These are phyloP conservation scores for Patellaria atrata DNA, from an alignment of 495 filamentous ascomycete species.

Conservation along the genomic window DNA sequence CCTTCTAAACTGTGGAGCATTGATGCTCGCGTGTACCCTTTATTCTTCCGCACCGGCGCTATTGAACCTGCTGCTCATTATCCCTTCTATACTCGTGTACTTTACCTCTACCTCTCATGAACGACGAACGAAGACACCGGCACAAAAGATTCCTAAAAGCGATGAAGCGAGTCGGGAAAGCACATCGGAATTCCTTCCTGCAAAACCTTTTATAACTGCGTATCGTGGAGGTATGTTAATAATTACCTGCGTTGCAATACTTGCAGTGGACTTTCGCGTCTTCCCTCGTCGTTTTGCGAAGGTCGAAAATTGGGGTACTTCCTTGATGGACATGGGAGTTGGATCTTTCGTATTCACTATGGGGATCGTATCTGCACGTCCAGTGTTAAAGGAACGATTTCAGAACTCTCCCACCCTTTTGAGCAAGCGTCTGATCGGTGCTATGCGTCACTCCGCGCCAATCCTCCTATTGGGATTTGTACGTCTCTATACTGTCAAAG, in stretches of 20 bases:
- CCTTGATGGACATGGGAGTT: slow-evolving; percentile 94
- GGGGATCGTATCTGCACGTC: slow-evolving; percentile 78
- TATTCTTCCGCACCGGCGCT: slow-evolving; percentile 66
- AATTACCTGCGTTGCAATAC: slow-evolving; percentile 80
- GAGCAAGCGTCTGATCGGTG: slow-evolving; percentile 38
- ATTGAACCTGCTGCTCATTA: slow-evolving; percentile 59
- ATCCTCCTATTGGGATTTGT: slow-evolving; percentile 68
- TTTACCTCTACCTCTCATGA: slow-evolving; percentile 15
- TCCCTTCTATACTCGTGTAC: slow-evolving; percentile 51
- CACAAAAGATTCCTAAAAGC: slow-evolving; percentile 16
- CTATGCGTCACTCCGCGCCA: slow-evolving; percentile 68
- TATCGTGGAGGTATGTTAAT: slow-evolving; percentile 88
- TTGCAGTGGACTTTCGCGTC: slow-evolving; percentile 90
- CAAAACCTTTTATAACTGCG: slow-evolving; percentile 79
- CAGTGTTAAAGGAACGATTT: slow-evolving; percentile 59
- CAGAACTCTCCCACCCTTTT: slow-evolving; percentile 30
- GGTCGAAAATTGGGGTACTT: slow-evolving; percentile 96
- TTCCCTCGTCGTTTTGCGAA: slow-evolving; percentile 95
- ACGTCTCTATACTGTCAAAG: slow-evolving; percentile 78
- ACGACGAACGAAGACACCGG: slow-evolving; percentile 36
- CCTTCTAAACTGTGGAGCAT: slow-evolving; percentile 66
- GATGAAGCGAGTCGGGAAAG: slow-evolving; percentile 2
- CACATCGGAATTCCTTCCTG: slow-evolving; percentile 43
- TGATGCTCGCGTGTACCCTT: slow-evolving; percentile 72
- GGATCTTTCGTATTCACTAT: slow-evolving; percentile 95